Percentiles rank a stretch among this genome's conserved stretches.
Evolutionary conservation across 139 green algal species (phyloP).

Genomic region (Medakamo hakoo): DNA sequence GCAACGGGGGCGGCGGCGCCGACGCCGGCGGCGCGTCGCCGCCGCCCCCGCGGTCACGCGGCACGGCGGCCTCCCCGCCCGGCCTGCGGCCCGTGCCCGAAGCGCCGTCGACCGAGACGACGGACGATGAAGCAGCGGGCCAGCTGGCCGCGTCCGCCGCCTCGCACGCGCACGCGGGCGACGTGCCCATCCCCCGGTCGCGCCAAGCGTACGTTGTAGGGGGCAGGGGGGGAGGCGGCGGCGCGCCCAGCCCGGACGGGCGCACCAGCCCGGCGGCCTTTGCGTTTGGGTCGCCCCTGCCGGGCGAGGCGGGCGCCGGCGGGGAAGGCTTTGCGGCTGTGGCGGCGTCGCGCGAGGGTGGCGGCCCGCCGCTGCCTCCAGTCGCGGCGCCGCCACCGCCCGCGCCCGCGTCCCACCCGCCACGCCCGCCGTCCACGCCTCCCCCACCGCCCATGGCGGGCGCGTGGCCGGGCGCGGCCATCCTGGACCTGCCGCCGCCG

Average conservation of each 20-base stretch:
- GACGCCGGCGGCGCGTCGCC: too few relatives aligned
- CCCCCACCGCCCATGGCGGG: neutral
- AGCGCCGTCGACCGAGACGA: too few relatives aligned
- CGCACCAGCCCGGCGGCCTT: too few relatives aligned
- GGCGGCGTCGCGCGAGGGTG: neutral
- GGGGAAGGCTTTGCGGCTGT: too few relatives aligned
- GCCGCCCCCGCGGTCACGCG: neutral
- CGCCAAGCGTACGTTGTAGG: slow-evolving; percentile 2
- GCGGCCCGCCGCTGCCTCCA: neutral
- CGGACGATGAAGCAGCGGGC: neutral
- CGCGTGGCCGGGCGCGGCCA: slow-evolving; percentile 5
- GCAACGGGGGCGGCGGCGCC: neutral
- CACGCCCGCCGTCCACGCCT: slow-evolving; percentile 7
- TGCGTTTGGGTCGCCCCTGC: too few relatives aligned
- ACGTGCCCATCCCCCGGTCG: slow-evolving; percentile 2
- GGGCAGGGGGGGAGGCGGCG: neutral
- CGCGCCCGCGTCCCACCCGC: neutral
- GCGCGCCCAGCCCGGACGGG: neutral
- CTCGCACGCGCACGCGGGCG: neutral
- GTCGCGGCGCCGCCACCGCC: neutral
- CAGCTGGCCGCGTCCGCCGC: neutral
- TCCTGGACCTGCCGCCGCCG: slow-evolving; percentile 49
- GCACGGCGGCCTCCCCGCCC: too few relatives aligned
- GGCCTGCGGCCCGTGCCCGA: too few relatives aligned
- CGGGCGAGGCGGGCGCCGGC: too few relatives aligned